Evolutionary conservation across 2,329 filamentous ascomycete species (phyloP).

Genomic region (Sporothrix phasma): DNA sequence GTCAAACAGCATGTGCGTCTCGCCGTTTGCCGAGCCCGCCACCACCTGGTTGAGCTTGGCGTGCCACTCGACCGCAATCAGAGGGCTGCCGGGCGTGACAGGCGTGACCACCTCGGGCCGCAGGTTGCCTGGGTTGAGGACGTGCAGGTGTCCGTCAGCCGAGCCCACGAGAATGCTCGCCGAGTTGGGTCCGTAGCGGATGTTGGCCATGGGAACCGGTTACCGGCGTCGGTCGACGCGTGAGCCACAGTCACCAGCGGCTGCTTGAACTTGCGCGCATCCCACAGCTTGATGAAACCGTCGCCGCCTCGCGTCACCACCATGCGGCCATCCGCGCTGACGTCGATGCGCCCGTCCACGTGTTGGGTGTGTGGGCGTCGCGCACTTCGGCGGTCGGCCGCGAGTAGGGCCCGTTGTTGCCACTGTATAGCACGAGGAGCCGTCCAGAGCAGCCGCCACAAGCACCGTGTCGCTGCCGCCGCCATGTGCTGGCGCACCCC

Average conservation of each 20-base stretch:
- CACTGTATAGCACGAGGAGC: conserved; percentile 87
- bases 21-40: conserved; percentile 82
- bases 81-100: conserved; percentile 72
- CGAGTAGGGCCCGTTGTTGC: conserved; percentile 75
- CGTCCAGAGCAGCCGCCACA: conserved; percentile 76
- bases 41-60: conserved; percentile 92
- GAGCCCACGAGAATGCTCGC: conserved; percentile 85
- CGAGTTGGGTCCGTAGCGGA: conserved; percentile 77
- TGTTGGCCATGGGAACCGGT: conserved; percentile 74
- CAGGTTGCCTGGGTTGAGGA: conserved; percentile 86
- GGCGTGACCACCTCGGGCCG: conserved; percentile 75
- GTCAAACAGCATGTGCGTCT: conserved; percentile 84
- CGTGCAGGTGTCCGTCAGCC: conserved; percentile 73
- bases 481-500: conserved; percentile 70
- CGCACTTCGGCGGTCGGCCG: conserved; percentile 74
- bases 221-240: conserved; percentile 71
- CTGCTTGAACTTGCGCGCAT: conserved; percentile 88
- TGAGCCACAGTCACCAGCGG: conserved; percentile 74
- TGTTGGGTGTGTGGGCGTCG: conserved; percentile 70
- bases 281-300: conserved; percentile 90
- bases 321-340: conserved; percentile 83
- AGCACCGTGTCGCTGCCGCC: conserved; percentile 54
- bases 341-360: conserved; percentile 86
- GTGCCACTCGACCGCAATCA: conserved; percentile 87
- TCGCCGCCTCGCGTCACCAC: conserved; percentile 87